Percentiles rank a stretch among this genome's conserved stretches.
phyloP scores from a whole-genome alignment of 202 grass and related monocot genomes.

The Dendrocalamus latiflorus region DNA sequence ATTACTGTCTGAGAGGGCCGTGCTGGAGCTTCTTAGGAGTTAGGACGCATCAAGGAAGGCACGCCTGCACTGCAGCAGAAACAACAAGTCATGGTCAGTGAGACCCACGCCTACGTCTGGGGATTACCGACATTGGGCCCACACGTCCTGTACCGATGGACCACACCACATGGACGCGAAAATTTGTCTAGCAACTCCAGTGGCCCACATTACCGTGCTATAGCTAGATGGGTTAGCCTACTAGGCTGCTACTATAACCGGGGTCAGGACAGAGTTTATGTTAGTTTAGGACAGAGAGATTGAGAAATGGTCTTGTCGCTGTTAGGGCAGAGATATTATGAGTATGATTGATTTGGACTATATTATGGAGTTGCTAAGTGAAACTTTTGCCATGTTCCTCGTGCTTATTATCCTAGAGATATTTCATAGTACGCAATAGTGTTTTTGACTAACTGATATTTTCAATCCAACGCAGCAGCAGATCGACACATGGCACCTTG shows the following conservation, averaged over 20 bases:
- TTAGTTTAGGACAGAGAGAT: background rate
- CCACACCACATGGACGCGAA: conserved; percentile 33
- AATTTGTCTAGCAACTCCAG: background rate
- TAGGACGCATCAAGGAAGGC: background rate
- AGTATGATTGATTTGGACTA: background rate
- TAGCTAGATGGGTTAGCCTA: background rate
- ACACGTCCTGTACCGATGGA: background rate
- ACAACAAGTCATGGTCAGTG: background rate
- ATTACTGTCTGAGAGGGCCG: background rate
- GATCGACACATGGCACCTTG: background rate
- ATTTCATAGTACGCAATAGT: background rate
- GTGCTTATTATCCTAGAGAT: background rate
- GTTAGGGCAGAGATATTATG: background rate
- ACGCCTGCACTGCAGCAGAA: background rate
- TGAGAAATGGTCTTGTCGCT: background rate
- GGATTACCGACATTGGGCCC: conserved; percentile 19
- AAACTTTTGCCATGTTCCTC: background rate
- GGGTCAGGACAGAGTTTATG: background rate
- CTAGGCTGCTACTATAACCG: background rate
- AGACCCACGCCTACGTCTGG: background rate
- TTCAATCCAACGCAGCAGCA: background rate
- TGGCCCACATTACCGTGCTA: background rate
- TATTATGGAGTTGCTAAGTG: background rate
- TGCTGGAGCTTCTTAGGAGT: background rate
- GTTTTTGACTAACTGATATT: no score